Conservation (phyloP, 345 rosid genomes). For the Populus tremula region DNA sequence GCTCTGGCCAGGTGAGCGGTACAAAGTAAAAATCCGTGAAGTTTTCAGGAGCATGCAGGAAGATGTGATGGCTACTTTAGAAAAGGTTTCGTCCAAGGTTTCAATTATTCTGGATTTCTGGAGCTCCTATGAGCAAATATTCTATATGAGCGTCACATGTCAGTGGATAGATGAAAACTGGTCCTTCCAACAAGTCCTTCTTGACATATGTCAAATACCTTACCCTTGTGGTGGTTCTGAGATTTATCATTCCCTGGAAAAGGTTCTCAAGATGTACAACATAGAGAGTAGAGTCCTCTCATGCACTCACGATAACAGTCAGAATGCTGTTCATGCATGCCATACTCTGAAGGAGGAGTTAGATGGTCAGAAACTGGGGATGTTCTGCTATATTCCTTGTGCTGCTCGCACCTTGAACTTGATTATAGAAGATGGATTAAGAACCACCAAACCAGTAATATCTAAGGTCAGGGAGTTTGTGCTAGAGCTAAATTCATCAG, state of each 20-base stretch:
- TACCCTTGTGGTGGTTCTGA: conserved; percentile 71
- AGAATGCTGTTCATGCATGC: conserved; percentile 72
- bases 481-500: conserved; percentile 62
- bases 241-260: conserved; percentile 54
- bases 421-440: conserved; percentile 78
- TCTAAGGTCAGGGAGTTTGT: conserved; percentile 75
- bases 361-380: conserved; percentile 65
- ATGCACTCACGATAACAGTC: conserved; percentile 91
- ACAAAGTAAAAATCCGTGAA: conserved; percentile 59
- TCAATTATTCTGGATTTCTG: conserved; percentile 74
- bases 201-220: conserved; percentile 72
- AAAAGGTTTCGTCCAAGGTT: conserved; percentile 72
- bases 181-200: conserved; percentile 66
- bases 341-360: conserved; percentile 70
- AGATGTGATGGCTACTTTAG: conserved; percentile 64
- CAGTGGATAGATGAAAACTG: conserved; percentile 88
- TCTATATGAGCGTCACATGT: conserved; percentile 77
- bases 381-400: conserved; percentile 88
- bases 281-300: conserved; percentile 71
- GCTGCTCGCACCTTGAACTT: conserved; percentile 76
- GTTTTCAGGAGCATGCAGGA: conserved; percentile 91
- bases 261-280: conserved; percentile 62
- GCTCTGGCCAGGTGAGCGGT: conserved; percentile 72
- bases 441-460: conserved; percentile 65
- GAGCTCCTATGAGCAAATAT: conserved; percentile 70